Base-by-base conservation (phyloP, 139 green algal genomes). In the Eudorina sp. region DNA sequence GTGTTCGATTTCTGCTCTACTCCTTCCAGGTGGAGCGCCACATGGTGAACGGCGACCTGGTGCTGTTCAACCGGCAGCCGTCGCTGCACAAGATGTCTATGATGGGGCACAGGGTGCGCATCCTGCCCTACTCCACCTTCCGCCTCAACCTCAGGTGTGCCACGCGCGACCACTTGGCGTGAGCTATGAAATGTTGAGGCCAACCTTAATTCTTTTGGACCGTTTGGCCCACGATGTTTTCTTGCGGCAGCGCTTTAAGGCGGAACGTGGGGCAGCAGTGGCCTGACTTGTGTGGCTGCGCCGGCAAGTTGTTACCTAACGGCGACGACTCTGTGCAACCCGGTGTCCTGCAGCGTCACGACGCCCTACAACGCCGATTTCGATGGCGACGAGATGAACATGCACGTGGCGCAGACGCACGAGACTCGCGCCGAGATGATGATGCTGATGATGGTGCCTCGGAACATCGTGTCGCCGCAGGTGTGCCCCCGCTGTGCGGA, bases 321-420 rank as follows among this genome's bases (percentile, higher is more conserved):
- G n/a, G n/a, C n/a, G n/a, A n/a, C n/a, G n/a, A n/a, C n/a, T n/a
- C n/a, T n/a, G n/a, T n/a, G n/a, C n/a, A n/a, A n/a, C n/a, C n/a
- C n/a, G n/a, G n/a, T 48, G 36, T 99, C 31, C 95, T 93, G 16
- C 80, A 86, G 80, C 60, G 98, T 99, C 62, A 99, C 98, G 5
- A 97, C 96, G 48, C 98, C 98, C n/a, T 99, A 99, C 96, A 99
- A 99, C 92, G 98, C 98, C 72, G 98, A 99, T 91, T 99, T 99
- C 92, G 98, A 99, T 86, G 98, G 98, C 31, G 98, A 99, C 89
- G 98, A 99, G 94, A 99, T 99, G 98, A 99, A 99, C 96, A 99
- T 99, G 98, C 98, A 99, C 93, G 94, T 99, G 45, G 96, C 96
- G 51, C 98, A 95, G 86, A 96, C 93, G 29, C 96, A 97, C 34